phyloP scores from a whole-genome alignment of 192 early-diverging fungal genomes.

The Geosiphon pyriformis region DNA sequence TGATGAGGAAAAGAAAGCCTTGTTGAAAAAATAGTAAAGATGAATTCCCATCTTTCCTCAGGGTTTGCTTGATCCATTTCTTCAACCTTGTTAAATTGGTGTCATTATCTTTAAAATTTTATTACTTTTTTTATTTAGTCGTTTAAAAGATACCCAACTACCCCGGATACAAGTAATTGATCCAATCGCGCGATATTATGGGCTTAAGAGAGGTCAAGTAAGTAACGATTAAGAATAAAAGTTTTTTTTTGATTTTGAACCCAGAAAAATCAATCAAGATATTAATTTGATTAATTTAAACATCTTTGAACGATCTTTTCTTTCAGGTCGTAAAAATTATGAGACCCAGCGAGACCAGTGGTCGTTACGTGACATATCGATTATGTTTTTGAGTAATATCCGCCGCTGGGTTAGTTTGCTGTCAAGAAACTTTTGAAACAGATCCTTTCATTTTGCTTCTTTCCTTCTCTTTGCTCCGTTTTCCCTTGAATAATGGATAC shows the following conservation, averaged over 20 bases:
- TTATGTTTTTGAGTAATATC: conserved; percentile 85
- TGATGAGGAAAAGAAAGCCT: conserved; percentile 83
- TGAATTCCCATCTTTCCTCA: too few relatives aligned
- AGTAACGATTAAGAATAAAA: conserved; percentile 22
- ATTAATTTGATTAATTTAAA: neutral
- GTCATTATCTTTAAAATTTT: conserved; percentile 1
- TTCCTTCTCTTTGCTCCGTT: too few relatives aligned
- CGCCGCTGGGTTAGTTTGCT: too few relatives aligned
- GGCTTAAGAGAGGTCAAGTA: conserved; percentile 75
- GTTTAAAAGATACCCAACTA: conserved; percentile 92
- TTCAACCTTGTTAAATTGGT: neutral
- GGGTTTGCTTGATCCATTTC: too few relatives aligned
- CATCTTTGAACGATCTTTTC: neutral
- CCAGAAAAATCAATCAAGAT: neutral
- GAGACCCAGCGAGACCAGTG: conserved; percentile 91
- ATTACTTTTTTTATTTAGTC: conserved; percentile 39
- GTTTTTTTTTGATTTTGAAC: neutral
- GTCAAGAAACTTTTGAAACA: too few relatives aligned
- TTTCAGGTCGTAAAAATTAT: conserved; percentile 88
- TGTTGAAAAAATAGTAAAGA: conserved; percentile 86
- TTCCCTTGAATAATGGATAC: too few relatives aligned
- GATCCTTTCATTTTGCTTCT: too few relatives aligned
- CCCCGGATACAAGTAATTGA: conserved; percentile 85
- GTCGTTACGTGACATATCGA: conserved; percentile 95
- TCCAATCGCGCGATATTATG: conserved; percentile 95